Base-by-base conservation (phyloP, 306 rosid genomes). In the Gastrolobium villosum region DNA sequence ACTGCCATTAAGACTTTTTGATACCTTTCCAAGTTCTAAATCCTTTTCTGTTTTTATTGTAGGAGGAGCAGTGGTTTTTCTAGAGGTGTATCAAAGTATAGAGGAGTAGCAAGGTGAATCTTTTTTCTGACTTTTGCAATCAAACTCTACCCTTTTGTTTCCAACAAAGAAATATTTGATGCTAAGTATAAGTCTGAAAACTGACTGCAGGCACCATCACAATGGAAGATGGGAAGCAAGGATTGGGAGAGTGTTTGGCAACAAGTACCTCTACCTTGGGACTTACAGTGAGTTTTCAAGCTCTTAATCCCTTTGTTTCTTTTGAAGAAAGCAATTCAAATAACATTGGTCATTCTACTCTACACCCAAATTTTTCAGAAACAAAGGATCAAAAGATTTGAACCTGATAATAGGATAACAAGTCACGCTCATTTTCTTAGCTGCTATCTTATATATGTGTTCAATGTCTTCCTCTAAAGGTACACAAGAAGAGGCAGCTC, bases 201-300 rank as follows among this genome's bases (percentile, higher is more conserved):
- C 1, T 45, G 8, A 46, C 10, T 70, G 71, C 85, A 93, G 98
- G 86, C 98, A 91, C 72, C 98, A 93, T 86, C 96, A 94, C 70
- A 94, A 92, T 76, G 97, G 97, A 43, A 92, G 97, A 89, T 94
- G 98, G 97, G 97, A 94, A 80, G 98, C 98, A 81, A 88, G 97
- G 84, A 94, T 92, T 34, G 97, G 97, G 39, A 87, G 98, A 87
- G 98, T 92, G 78, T 92, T 90, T 57, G 98, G 97, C 46, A 92
- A 94, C 94, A 94, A 92, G 80, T 94, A 94, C 81, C 97, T 94
- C 65, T 90, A 94, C 88, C 98, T 94, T 56, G 98, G 93, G 55
- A 90, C 98, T 72, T 90, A 94, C 79, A 43, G 98, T 92, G 78
- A 88, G 96, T 82, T 74, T 54, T 70, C 78, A 15, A 43, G 32